Conservation (phyloP, 768 basidiomycete species). For the Gloeostereum incarnatum region DNA sequence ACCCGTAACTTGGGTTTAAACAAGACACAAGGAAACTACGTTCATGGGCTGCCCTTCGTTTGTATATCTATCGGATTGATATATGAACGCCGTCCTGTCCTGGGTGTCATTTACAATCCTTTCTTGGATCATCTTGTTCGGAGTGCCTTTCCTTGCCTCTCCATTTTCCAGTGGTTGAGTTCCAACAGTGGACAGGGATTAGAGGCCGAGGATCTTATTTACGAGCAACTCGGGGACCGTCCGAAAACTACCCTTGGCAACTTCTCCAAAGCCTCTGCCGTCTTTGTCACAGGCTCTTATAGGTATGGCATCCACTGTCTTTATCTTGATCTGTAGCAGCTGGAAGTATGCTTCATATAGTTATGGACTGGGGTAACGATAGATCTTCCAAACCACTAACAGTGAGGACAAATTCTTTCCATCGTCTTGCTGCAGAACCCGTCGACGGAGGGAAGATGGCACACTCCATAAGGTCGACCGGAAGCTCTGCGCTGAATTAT, state of each 20-base stretch:
- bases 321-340: not conserved
- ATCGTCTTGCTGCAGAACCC: slow-evolving; percentile 66
- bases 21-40: too few relatives aligned
- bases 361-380: slow-evolving; percentile 87
- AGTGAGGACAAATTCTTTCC: slow-evolving; percentile 59
- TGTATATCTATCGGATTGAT: slow-evolving; percentile 91
- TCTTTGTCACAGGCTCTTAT: slow-evolving; percentile 67
- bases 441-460: slow-evolving; percentile 76
- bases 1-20: too few relatives aligned
- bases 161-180: not conserved
- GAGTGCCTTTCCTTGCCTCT: slow-evolving; percentile 1
- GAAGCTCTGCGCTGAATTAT: slow-evolving; percentile 79
- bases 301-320: slow-evolving; percentile 27
- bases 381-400: slow-evolving; percentile 42
- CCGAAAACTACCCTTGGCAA: slow-evolving; percentile 60
- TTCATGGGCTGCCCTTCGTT: slow-evolving; percentile 82
- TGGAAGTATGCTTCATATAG: slow-evolving; percentile 23
- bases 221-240: slow-evolving; percentile 29
- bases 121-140: slow-evolving; percentile 77
- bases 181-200: slow-evolving; percentile 60
- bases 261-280: slow-evolving; percentile 48
- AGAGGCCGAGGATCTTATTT: slow-evolving; percentile 77
- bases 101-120: slow-evolving; percentile 92
- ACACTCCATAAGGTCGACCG: slow-evolving; percentile 75
- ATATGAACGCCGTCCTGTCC: slow-evolving; percentile 68